Evolutionary conservation across 148 eudicot species (phyloP).

Genomic region (Rhododendron mucronatum): DNA sequence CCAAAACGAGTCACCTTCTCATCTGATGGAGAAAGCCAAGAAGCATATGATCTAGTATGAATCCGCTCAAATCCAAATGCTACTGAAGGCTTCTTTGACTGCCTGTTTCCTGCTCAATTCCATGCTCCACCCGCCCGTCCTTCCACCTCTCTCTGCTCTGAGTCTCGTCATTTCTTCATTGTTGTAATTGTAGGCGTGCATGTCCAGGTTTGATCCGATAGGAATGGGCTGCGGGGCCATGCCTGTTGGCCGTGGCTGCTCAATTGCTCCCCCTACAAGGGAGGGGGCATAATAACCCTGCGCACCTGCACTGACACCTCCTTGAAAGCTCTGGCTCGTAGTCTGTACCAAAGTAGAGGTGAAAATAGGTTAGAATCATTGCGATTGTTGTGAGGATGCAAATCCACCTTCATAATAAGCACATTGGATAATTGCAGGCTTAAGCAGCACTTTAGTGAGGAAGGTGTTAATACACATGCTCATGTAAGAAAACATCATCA

Average conservation of each 20-base stretch:
- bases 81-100: slow-evolving; percentile 84
- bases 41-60: background rate
- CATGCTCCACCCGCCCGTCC: too few relatives aligned
- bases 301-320: too few relatives aligned
- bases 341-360: too few relatives aligned
- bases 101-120: slow-evolving; percentile 65
- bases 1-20: background rate
- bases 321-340: too few relatives aligned
- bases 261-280: too few relatives aligned
- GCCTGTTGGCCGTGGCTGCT: too few relatives aligned
- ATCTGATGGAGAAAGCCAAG: background rate
- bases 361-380: too few relatives aligned
- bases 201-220: slow-evolving; percentile 41
- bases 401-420: too few relatives aligned
- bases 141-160: too few relatives aligned
- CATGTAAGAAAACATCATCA: background rate
- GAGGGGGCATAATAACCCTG: too few relatives aligned
- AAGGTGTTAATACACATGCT: background rate
- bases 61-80: slow-evolving; percentile 59
- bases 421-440: too few relatives aligned
- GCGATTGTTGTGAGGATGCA: too few relatives aligned
- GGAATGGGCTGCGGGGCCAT: slow-evolving; percentile 59
- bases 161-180: slow-evolving; percentile 27
- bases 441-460: background rate
- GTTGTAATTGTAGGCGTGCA: slow-evolving; percentile 38